phyloP scores from a whole-genome alignment of 805 yeast genomes.

The Metschnikowia kunwiensis region DNA sequence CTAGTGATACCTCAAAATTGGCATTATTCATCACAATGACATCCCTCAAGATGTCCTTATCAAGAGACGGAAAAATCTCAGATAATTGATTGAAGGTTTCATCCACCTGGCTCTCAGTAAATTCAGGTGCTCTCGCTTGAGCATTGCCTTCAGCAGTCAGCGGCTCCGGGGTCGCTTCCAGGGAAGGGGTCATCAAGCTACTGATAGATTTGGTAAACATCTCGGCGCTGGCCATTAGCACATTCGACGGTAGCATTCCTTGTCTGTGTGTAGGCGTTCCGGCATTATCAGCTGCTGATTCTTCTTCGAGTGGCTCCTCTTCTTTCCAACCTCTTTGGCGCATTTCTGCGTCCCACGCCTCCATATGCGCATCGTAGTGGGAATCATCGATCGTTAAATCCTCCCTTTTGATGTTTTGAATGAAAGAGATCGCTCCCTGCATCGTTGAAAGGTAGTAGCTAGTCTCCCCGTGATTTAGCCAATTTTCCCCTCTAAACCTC shows the following conservation, averaged over 20 bases:
- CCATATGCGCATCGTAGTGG: conserved; percentile 56
- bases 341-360: conserved; percentile 43
- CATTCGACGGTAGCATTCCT: conserved; percentile 34
- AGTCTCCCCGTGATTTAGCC: conserved; percentile 77
- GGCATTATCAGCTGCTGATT: background rate
- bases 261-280: conserved; percentile 6
- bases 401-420: conserved; percentile 55
- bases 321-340: conserved; percentile 13
- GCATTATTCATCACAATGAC: conserved; percentile 64
- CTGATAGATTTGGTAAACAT: conserved; percentile 50
- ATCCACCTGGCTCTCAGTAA: conserved; percentile 10
- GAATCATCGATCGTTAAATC: conserved; percentile 60
- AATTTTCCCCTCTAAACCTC: conserved; percentile 71
- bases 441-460: conserved; percentile 89
- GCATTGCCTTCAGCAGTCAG: background rate
- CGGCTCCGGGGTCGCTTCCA: conserved; percentile 17
- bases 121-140: conserved; percentile 4
- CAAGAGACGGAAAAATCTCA: conserved; percentile 76
- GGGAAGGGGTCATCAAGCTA: conserved; percentile 38
- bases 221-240: conserved; percentile 45
- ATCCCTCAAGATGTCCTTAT: conserved; percentile 64
- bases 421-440: conserved; percentile 82
- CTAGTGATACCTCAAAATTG: conserved; percentile 70
- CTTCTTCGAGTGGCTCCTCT: background rate
- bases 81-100: conserved; percentile 46